Percentiles rank a stretch among this genome's conserved stretches.
These are phyloP conservation scores for Boletellus ananiceps DNA, from an alignment of 768 basidiomycete genomes.

Conservation along the genomic window DNA sequence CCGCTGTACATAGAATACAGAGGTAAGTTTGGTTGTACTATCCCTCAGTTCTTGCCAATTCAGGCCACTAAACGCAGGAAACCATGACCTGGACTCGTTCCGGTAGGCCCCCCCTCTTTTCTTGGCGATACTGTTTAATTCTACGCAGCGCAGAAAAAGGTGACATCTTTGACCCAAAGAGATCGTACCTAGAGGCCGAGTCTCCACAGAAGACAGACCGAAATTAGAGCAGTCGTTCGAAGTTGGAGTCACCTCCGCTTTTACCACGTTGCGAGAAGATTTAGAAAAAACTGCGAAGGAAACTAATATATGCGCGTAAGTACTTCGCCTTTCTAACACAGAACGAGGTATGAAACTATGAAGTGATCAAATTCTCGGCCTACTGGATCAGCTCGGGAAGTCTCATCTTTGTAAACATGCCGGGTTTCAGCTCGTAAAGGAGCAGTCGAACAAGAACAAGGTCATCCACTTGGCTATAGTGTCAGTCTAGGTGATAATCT, in stretches of 20 bases:
- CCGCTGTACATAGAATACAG: conserved; percentile 9
- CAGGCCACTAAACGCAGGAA: conserved; percentile 1
- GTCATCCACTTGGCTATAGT: conserved; percentile 5
- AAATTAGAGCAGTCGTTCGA: conserved; percentile 22
- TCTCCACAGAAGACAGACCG: conserved; percentile 4
- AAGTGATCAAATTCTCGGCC: conserved; percentile 19
- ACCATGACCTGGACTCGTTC: conserved; percentile 2
- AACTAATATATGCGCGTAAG: conserved; percentile 28
- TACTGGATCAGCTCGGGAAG: conserved; percentile 23
- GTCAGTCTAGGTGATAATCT: background rate
- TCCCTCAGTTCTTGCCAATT: background rate
- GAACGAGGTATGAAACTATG: background rate
- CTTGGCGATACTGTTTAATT: background rate
- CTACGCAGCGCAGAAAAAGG: conserved; percentile 14
- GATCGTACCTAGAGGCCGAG: background rate
- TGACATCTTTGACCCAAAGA: background rate
- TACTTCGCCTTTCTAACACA: background rate
- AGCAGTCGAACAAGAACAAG: conserved; percentile 10
- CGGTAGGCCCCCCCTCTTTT: conserved; percentile 10
- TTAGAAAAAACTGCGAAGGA: conserved; percentile 17
- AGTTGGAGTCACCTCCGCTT: conserved; percentile 13
- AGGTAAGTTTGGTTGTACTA: conserved; percentile 6
- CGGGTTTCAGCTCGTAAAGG: conserved; percentile 5
- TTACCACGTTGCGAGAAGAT: conserved; percentile 12
- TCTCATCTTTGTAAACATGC: conserved; percentile 13